Base-by-base conservation (phyloP, 441 rosid genomes). In the Viola pubescens region DNA sequence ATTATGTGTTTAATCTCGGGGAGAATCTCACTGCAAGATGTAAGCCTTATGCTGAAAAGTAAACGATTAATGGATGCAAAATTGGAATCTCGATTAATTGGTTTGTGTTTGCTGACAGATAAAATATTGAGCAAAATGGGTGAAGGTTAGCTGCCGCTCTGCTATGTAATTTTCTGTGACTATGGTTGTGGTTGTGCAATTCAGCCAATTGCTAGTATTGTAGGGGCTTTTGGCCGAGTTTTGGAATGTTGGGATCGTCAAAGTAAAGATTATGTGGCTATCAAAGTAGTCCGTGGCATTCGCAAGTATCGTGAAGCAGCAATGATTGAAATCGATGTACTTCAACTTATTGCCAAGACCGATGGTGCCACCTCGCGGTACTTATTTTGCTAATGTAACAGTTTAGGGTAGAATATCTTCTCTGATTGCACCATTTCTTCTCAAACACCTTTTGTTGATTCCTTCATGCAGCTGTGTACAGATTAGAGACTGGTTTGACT, bases 221-320 rank as follows among this genome's bases (percentile, higher is more conserved):
- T 86, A 86, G 96, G 96, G 87, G 86, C 94, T 60, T 86, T 88
- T 84, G 94, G 96, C 67, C 96, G 81, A 64, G 96, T 86, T 72
- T 81, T 88, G 84, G 91, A 88, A 78, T 88, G 94, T 86, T 88
- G 96, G 96, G 96, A 88, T 65, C 83, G 91, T 39, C 74, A 85
- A 70, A 75, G 80, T 7, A 65, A 73, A 70, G 89, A 88, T 19
- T 81, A 71, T 75, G 96, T 88, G 45, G 96, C 96, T 3, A 66
- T 88, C 64, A 88, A 88, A 75, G 81, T 88, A 5, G 85, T 88
- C 11, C 82, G 91, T 54, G 81, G 89, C 79, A 77, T 86, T 37
- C 73, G 72, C 49, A 88, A 86, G 63, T 86, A 88, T 54, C 84
- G 88, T 49, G 88, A 86, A 50, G 94, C 96, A 52, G 96, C 94